phyloP scores from a whole-genome alignment of 1,139 yeast species.

The Diutina scorzettiae region DNA sequence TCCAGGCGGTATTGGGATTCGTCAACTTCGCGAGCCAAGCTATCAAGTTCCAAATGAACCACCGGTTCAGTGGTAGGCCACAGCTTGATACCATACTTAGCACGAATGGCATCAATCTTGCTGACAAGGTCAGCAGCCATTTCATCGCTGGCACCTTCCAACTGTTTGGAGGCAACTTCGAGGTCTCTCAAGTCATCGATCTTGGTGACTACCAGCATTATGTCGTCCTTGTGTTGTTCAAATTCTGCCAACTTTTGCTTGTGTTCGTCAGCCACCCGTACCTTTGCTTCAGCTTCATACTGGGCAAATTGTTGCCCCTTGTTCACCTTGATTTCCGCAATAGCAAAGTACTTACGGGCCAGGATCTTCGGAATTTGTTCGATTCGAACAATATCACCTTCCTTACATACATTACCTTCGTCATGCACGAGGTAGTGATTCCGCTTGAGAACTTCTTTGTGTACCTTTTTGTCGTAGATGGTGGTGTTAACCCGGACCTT shows the following conservation, averaged over 20 bases:
- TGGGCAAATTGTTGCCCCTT: conserved; percentile 86
- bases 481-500: conserved; percentile 79
- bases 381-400: conserved; percentile 91
- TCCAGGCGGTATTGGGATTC: not conserved
- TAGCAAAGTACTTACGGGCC: conserved; percentile 76
- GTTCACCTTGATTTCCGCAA: conserved; percentile 81
- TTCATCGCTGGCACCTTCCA: conserved; percentile 24
- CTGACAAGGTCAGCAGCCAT: conserved; percentile 24
- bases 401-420: conserved; percentile 82
- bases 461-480: conserved; percentile 55
- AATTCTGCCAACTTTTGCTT: conserved; percentile 37
- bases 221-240: conserved; percentile 30
- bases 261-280: conserved; percentile 53
- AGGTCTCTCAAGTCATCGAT: not conserved
- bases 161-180: conserved; percentile 17
- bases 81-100: conserved; percentile 41
- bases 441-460: conserved; percentile 66
- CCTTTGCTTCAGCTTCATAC: conserved; percentile 64
- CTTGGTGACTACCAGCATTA: conserved; percentile 12
- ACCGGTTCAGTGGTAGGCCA: conserved; percentile 46
- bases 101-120: conserved; percentile 36
- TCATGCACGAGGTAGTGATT: conserved; percentile 89
- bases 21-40: conserved; percentile 14
- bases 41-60: conserved; percentile 25
- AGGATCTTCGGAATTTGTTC: conserved; percentile 84